phyloP scores from a whole-genome alignment of 345 rosid genomes.

The Salix arbutifolia region DNA sequence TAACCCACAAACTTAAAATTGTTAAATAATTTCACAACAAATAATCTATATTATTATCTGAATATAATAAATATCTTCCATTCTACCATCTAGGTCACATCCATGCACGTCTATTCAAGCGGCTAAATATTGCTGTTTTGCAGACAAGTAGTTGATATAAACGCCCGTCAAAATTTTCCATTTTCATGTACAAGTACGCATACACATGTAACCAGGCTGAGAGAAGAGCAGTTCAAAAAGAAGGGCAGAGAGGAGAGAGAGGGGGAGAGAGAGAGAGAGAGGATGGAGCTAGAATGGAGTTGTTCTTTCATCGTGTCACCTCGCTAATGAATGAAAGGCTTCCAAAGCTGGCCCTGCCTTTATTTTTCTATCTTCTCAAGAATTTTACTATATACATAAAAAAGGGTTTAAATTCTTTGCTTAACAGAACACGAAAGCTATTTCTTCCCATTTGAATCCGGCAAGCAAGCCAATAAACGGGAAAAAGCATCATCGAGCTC shows the following conservation, averaged over 20 bases:
- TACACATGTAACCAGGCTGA: neutral
- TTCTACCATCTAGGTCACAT: conserved; percentile 14
- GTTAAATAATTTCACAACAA: no score
- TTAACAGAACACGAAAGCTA: conserved; percentile 17
- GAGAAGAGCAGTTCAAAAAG: neutral
- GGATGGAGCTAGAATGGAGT: neutral
- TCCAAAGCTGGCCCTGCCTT: neutral
- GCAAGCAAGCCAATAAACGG: conserved; percentile 22
- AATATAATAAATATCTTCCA: neutral
- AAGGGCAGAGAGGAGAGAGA: neutral
- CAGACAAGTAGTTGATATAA: neutral
- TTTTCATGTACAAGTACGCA: neutral
- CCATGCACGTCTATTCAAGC: conserved; percentile 22
- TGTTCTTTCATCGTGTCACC: neutral
- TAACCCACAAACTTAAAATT: no score
- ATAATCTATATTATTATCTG: no score
- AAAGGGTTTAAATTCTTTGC: conserved; percentile 5
- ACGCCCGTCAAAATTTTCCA: neutral
- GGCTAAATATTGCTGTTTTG: neutral
- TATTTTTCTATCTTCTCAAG: neutral
- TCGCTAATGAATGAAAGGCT: neutral
- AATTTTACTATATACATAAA: neutral
- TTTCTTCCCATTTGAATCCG: conserved; percentile 19
- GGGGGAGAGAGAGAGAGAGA: neutral
- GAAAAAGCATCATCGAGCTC: conserved; percentile 27